Percentiles rank a stretch among this genome's conserved stretches.
Conservation (phyloP, 257 asterid species). For the Gentiana dahurica region DNA sequence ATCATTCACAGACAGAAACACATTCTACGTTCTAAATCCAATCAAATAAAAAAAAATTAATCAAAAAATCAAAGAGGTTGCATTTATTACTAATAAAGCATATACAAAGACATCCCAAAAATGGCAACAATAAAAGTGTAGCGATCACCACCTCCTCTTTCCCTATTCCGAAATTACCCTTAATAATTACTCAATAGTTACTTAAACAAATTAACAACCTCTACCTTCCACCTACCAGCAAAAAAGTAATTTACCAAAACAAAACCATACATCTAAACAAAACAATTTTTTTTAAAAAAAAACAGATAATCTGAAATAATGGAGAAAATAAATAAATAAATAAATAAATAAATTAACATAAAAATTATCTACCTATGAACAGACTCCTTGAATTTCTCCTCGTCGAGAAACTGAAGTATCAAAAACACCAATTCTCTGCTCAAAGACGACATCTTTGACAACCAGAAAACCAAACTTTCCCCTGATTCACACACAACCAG, state of each 20-base stretch:
- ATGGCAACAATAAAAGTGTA: background rate
- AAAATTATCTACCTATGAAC: conserved; percentile 57
- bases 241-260: background rate
- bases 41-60: background rate
- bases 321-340: background rate
- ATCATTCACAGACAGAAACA: no score
- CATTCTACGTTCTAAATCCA: background rate
- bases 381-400: conserved; percentile 94
- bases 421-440: conserved; percentile 95
- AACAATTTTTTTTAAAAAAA: background rate
- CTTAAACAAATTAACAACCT: background rate
- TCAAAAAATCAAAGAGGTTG: background rate
- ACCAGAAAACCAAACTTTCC: conserved; percentile 8
- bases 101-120: background rate
- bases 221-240: background rate
- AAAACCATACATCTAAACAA: background rate
- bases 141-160: background rate
- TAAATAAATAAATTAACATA: background rate
- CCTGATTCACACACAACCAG: conserved; percentile 40
- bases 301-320: background rate
- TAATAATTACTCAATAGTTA: conserved; percentile 1
- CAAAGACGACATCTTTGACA: conserved; percentile 59
- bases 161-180: background rate
- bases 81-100: background rate
- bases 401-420: conserved; percentile 91